Evolutionary conservation across 257 asterid species (phyloP).

Genomic region (Solanum lignicaule): DNA sequence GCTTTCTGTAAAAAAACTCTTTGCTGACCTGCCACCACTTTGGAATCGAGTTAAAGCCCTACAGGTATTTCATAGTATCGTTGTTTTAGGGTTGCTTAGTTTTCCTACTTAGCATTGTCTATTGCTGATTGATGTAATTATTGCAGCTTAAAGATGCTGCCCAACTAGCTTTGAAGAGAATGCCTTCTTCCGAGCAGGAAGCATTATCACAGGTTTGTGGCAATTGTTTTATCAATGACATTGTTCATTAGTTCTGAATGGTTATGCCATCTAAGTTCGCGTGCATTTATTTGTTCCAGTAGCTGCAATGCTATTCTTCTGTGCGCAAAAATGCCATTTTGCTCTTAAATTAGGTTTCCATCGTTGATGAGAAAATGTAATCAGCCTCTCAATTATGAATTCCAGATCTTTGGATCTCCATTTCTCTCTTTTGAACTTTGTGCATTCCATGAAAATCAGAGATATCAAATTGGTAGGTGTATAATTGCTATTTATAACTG

Average conservation of each 20-base stretch:
- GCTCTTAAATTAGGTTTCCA: background rate
- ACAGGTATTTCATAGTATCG: slow-evolving; percentile 43
- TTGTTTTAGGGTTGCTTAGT: slow-evolving; percentile 4
- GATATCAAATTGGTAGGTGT: background rate
- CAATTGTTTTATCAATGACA: background rate
- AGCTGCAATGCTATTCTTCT: background rate
- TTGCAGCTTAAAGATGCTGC: slow-evolving; percentile 91
- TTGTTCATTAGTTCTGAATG: background rate
- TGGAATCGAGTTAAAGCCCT: slow-evolving; percentile 93
- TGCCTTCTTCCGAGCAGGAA: slow-evolving; percentile 95
- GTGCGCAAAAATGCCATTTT: background rate
- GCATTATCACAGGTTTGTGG: slow-evolving; percentile 85
- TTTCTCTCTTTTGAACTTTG: background rate
- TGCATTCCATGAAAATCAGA: background rate
- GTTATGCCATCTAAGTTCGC: background rate
- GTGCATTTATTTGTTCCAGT: background rate
- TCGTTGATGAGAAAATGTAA: background rate
- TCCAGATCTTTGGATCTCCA: background rate
- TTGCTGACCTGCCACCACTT: slow-evolving; percentile 82
- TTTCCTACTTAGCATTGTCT: slow-evolving; percentile 2
- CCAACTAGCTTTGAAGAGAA: slow-evolving; percentile 82
- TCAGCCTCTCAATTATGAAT: background rate
- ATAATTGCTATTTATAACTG: background rate
- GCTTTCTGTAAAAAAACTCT: slow-evolving; percentile 70
- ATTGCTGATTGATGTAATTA: slow-evolving; percentile 10